A percentile compares a stretch with the other conserved stretches of the same genome.
Conservation (phyloP, 177 flowering plant species). For the Telopea speciosissima region DNA sequence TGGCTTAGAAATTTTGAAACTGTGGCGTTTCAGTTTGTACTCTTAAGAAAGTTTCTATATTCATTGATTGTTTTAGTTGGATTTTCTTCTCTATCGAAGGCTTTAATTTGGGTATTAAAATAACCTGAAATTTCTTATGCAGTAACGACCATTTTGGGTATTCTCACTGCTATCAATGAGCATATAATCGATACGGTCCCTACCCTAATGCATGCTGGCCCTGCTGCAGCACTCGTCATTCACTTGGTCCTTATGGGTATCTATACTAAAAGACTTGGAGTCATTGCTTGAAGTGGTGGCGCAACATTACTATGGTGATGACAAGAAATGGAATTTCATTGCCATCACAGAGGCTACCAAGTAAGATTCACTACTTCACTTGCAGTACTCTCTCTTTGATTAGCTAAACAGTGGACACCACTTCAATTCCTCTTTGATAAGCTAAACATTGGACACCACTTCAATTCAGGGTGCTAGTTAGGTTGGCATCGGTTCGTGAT, state of each 20-base stretch:
- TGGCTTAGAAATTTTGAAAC: conserved; percentile 13
- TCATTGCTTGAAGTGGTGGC: conserved; percentile 90
- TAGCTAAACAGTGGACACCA: too few relatives aligned
- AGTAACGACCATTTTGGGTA: conserved; percentile 69
- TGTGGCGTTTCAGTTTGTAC: not conserved
- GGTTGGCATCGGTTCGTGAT: conserved; percentile 64
- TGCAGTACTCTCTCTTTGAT: not conserved
- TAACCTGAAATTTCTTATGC: conserved; percentile 21
- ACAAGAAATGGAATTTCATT: conserved; percentile 86
- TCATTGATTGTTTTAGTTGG: not conserved
- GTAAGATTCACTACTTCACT: conserved; percentile 35
- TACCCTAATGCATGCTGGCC: conserved; percentile 20
- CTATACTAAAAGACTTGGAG: conserved; percentile 78
- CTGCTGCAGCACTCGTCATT: conserved; percentile 37
- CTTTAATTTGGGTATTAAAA: not conserved
- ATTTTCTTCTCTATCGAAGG: not conserved
- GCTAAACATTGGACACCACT: conserved; percentile 1
- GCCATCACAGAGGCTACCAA: conserved; percentile 71
- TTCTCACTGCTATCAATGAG: conserved; percentile 68
- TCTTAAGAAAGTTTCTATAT: not conserved
- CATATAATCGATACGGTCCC: conserved; percentile 77
- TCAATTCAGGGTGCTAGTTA: conserved; percentile 56
- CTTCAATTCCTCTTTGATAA: too few relatives aligned
- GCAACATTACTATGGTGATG: conserved; percentile 69
- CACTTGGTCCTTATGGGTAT: conserved; percentile 72